These are phyloP conservation scores for Platanthera guangdongensis DNA, from an alignment of 106 monocot species.

Conservation along the genomic window DNA sequence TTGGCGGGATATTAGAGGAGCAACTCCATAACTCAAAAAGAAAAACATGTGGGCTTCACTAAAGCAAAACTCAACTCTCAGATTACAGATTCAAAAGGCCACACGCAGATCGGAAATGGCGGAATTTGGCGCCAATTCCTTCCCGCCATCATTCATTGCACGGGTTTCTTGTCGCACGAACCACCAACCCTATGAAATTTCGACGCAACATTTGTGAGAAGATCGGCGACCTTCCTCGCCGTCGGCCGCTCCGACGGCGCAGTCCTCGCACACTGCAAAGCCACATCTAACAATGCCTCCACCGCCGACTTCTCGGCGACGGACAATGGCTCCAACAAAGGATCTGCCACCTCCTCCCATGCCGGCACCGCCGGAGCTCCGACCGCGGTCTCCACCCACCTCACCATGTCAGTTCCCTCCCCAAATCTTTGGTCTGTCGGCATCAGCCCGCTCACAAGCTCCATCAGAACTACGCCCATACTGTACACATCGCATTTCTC, in stretches of 20 bases:
- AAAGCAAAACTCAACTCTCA: no score
- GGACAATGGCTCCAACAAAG: constrained; percentile 36
- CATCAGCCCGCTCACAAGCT: constrained; percentile 71
- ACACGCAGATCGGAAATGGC: no score
- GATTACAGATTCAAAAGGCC: no score
- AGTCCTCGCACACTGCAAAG: constrained; percentile 56
- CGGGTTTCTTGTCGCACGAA: constrained; percentile 12
- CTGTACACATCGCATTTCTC: constrained; percentile 95
- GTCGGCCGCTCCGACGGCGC: constrained; percentile 60
- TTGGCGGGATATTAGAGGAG: no score
- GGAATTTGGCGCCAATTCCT: no score
- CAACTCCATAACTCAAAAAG: no score
- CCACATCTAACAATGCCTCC: constrained; percentile 51
- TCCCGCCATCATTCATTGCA: no score
- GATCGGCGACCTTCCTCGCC: constrained; percentile 54
- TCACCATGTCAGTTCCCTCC: constrained; percentile 67
- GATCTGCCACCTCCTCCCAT: constrained; percentile 50
- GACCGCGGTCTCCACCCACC: constrained; percentile 48
- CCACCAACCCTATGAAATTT: constrained; percentile 15
- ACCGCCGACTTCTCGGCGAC: constrained; percentile 47
- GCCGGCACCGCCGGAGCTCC: constrained; percentile 15
- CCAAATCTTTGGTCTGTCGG: constrained; percentile 50
- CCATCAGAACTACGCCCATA: constrained; percentile 89
- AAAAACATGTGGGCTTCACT: no score
- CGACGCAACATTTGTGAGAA: constrained; percentile 30